phyloP scores from a whole-genome alignment of 768 basidiomycete species.

The Tylopilus rubrobrunneus region DNA sequence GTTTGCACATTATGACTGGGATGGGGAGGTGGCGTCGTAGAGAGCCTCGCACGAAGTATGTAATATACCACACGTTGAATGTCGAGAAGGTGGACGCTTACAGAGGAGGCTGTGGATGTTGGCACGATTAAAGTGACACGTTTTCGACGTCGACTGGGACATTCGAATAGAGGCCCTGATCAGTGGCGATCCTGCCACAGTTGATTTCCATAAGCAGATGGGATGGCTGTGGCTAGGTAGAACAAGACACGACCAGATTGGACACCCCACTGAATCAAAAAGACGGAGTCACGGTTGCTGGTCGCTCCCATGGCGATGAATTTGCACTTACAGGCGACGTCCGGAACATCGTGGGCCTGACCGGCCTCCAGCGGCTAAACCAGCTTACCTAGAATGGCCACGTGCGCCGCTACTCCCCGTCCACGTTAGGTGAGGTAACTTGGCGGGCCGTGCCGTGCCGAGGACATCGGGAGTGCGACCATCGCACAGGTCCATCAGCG shows the following conservation, averaged over 20 bases:
- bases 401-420: conserved; percentile 7
- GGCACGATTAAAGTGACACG: conserved; percentile 6
- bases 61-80: background rate
- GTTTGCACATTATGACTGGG: conserved; percentile 70
- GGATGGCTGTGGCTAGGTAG: background rate
- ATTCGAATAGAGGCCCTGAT: conserved; percentile 13
- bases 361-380: background rate
- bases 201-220: conserved; percentile 3
- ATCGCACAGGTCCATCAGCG: conserved; percentile 16
- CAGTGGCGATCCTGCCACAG: conserved; percentile 17
- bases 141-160: conserved; percentile 26
- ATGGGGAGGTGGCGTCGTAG: conserved; percentile 45
- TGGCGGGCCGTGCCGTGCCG: conserved; percentile 10
- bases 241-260: background rate
- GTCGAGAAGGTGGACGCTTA: conserved; percentile 7
- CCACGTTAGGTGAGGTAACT: conserved; percentile 4
- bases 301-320: conserved; percentile 22
- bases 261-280: background rate
- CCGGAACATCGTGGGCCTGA: conserved; percentile 1
- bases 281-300: conserved; percentile 16
- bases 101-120: conserved; percentile 11
- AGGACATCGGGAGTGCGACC: conserved; percentile 16
- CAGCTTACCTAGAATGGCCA: background rate
- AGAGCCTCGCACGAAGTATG: background rate
- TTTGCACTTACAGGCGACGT: conserved; percentile 14